Conservation (phyloP, 305 asterid genomes). For the Plantago coronopus region DNA sequence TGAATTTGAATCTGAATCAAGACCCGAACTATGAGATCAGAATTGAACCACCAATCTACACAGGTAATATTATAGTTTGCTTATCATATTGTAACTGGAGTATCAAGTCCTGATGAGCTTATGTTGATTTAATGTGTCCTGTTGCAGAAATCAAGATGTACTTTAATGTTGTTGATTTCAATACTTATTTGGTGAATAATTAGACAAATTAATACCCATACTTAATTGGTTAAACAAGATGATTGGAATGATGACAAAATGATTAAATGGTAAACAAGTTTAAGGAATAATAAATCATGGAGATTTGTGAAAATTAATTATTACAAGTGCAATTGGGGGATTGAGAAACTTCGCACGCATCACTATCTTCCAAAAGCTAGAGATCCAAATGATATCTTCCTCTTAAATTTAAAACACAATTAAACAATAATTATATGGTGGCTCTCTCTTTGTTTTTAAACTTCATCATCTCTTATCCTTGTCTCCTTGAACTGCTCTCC, state of each 20-base stretch:
- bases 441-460: too few relatives aligned
- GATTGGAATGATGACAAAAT: slow-evolving; percentile 27
- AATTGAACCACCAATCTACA: too few relatives aligned
- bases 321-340: too few relatives aligned
- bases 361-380: slow-evolving; percentile 32
- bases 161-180: slow-evolving; percentile 2
- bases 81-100: too few relatives aligned
- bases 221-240: slow-evolving; percentile 13
- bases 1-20: too few relatives aligned
- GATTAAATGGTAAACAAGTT: background rate
- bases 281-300: slow-evolving; percentile 20
- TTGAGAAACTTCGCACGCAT: slow-evolving; percentile 36
- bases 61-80: background rate
- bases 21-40: too few relatives aligned
- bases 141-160: slow-evolving; percentile 6
- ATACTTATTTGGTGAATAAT: slow-evolving; percentile 1
- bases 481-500: slow-evolving; percentile 1
- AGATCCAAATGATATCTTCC: slow-evolving; percentile 7
- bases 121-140: background rate
- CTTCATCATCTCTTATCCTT: slow-evolving; percentile 2
- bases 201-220: background rate
- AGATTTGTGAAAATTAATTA: slow-evolving; percentile 26
- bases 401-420: background rate
- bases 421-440: background rate
- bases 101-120: too few relatives aligned